Evolutionary conservation across 768 basidiomycete species (phyloP), one percentile per base, ranked within the genome.

Genomic region (Leccinum barrowsii): DNA sequence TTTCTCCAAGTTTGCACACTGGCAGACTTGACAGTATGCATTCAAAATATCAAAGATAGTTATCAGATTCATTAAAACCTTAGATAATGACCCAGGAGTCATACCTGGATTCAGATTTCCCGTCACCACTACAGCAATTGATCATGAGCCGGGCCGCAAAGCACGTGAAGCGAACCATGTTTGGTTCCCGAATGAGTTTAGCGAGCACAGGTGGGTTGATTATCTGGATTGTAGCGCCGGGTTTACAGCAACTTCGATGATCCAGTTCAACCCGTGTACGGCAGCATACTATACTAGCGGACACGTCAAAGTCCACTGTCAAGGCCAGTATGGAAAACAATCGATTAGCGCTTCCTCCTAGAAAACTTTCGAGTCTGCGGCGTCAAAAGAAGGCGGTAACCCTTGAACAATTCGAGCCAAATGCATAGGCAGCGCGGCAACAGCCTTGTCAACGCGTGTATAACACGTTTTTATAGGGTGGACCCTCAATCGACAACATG

Each of bases 391-490:
- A 56, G 62, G 19, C 40, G 8, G 52, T 30, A 34, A 62, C 56
- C 52, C 57, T 62, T 53, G 66, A 70, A 61, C 65, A 62, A 61
- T 50, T 71, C 57, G 55, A 54, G 46, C 57, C 55, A 48, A 48
- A 66, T 55, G 49, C 32, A 58, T 50, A 53, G 55, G 63, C 63
- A 67, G 60, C 63, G 47, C 59, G 56, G 69, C 55, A 71, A 72
- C 71, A 72, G 70, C 72, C 72, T 67, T 61, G 59, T 44, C 62
- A 60, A 56, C 71, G 69, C 71, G 67, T 72, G 71, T 62, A 57
- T 50, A 65, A 73, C 71, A 72, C 71, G 71, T 74, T 72, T 70
- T 70, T 65, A 12, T 72, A 69, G 67, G 68, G 69, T 70, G 71
- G 70, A 74, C 71, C 73, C 73, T 54, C 71, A 71, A 69, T 61